These are phyloP conservation scores for Pyrenochaeta sp. DNA, from an alignment of 2,329 filamentous ascomycete species.

Conservation along the genomic window DNA sequence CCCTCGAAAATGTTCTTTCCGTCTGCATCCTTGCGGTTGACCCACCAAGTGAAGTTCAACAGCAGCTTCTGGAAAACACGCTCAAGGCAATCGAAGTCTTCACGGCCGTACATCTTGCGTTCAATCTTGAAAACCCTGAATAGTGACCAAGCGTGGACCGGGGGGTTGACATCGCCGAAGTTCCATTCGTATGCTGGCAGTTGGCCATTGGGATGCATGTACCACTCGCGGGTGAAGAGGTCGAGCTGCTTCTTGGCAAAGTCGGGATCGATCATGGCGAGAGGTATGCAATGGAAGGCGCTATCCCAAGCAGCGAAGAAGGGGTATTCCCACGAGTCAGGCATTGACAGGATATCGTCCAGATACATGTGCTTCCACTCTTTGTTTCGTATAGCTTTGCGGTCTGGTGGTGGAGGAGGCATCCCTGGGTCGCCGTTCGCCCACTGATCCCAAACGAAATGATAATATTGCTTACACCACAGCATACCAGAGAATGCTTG, in stretches of 20 bases:
- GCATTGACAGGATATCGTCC: conserved; percentile 96
- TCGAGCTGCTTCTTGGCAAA: conserved; percentile 99
- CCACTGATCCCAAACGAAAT: conserved; percentile 98
- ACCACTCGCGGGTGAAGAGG: conserved; percentile 96
- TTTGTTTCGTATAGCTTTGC: conserved; percentile 83
- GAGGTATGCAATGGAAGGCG: conserved; percentile 93
- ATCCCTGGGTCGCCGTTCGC: conserved; percentile 90
- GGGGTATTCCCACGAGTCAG: conserved; percentile 97
- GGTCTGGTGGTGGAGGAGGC: conserved; percentile 81
- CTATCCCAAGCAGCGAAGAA: conserved; percentile 99
- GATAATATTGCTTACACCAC: conserved; percentile 97
- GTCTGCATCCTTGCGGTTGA: conserved; percentile 92
- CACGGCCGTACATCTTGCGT: conserved; percentile 93
- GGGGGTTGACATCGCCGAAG: conserved; percentile 95
- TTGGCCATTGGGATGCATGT: conserved; percentile 97
- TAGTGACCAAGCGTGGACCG: conserved; percentile 94
- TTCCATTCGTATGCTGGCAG: conserved; percentile 96
- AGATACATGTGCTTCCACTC: conserved; percentile 96
- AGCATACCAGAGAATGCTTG: conserved; percentile 97
- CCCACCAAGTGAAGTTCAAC: conserved; percentile 99
- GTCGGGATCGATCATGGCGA: conserved; percentile 97
- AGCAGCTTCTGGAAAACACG: conserved; percentile 95
- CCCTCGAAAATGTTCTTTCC: conserved; percentile 98
- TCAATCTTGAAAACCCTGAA: conserved; percentile 99
- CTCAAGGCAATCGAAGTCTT: conserved; percentile 95